Conservation (phyloP, 2,329 filamentous ascomycete species). For the Botrytis sinoallii region DNA sequence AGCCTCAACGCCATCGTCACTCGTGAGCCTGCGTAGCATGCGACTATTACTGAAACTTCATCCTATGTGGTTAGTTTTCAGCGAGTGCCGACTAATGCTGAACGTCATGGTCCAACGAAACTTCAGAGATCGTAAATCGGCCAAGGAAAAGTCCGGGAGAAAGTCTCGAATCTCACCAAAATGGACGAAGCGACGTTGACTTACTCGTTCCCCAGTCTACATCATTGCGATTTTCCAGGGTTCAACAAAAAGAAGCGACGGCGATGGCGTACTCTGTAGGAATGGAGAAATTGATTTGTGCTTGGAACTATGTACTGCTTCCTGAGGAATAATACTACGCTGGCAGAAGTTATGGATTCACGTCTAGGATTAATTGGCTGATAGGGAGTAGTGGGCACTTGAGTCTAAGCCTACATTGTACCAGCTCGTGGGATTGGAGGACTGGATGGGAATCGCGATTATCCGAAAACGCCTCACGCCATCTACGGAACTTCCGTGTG, state of each 20-base stretch:
- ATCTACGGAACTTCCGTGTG: background rate
- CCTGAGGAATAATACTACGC: background rate
- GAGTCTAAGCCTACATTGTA: background rate
- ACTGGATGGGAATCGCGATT: background rate
- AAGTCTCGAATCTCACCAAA: too few relatives aligned
- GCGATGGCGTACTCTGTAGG: background rate
- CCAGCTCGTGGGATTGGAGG: background rate
- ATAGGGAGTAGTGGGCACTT: background rate
- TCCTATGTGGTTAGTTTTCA: background rate
- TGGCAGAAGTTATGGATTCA: background rate
- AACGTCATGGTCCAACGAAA: background rate
- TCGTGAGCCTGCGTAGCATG: background rate
- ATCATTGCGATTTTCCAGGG: background rate
- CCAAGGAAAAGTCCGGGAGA: background rate
- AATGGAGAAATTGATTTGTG: constrained; percentile 2
- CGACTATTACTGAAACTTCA: background rate
- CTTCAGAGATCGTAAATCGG: background rate
- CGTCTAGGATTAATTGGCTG: background rate
- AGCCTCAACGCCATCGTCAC: background rate
- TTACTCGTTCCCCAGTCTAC: constrained; percentile 5
- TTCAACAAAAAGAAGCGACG: background rate
- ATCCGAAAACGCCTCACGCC: constrained; percentile 9
- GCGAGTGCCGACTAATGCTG: background rate
- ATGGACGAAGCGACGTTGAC: background rate
- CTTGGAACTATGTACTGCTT: background rate